A percentile compares a stretch with the other conserved stretches of the same genome.
phyloP scores from a whole-genome alignment of 2,329 filamentous ascomycete genomes.

The Fusarium liriodendri region DNA sequence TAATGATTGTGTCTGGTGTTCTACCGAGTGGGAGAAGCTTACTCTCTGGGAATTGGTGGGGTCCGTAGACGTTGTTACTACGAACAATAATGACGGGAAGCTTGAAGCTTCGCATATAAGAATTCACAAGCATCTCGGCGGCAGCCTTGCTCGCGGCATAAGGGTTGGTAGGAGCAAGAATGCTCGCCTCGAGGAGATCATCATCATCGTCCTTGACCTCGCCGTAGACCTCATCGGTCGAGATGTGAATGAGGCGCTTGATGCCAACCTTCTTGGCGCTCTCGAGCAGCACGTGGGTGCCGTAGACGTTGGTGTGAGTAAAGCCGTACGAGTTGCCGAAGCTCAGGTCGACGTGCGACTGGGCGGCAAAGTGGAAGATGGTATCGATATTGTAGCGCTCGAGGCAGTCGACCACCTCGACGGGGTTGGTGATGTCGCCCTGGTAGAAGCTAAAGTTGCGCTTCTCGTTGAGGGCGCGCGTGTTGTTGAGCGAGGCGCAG shows the following conservation, averaged over 20 bases:
- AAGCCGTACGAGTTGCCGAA: slow-evolving; percentile 87
- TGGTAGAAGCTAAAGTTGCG: slow-evolving; percentile 84
- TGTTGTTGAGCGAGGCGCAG: slow-evolving; percentile 85
- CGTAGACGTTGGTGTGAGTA: slow-evolving; percentile 84
- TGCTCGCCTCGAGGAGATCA: slow-evolving; percentile 79
- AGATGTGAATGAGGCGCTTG: slow-evolving; percentile 82
- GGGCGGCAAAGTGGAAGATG: slow-evolving; percentile 86
- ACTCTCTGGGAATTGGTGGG: slow-evolving; percentile 88
- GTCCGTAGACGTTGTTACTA: slow-evolving; percentile 88
- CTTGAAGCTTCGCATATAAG: slow-evolving; percentile 85
- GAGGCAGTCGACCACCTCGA: slow-evolving; percentile 77
- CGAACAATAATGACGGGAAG: slow-evolving; percentile 83
- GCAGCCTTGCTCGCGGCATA: slow-evolving; percentile 87
- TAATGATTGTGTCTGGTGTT: background rate
- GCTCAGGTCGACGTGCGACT: slow-evolving; percentile 84
- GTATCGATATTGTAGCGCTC: slow-evolving; percentile 80
- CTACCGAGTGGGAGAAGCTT: slow-evolving; percentile 48
- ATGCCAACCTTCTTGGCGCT: slow-evolving; percentile 78
- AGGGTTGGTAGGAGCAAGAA: slow-evolving; percentile 83
- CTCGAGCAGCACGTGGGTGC: slow-evolving; percentile 84
- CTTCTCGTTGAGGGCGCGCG: slow-evolving; percentile 72
- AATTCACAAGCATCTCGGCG: slow-evolving; percentile 85
- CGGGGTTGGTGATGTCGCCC: slow-evolving; percentile 79
- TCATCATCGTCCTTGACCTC: slow-evolving; percentile 79
- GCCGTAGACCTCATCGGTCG: slow-evolving; percentile 88